These are phyloP conservation scores for Carex cristatella DNA, from an alignment of 176 grass and related monocot species.

Conservation along the genomic window DNA sequence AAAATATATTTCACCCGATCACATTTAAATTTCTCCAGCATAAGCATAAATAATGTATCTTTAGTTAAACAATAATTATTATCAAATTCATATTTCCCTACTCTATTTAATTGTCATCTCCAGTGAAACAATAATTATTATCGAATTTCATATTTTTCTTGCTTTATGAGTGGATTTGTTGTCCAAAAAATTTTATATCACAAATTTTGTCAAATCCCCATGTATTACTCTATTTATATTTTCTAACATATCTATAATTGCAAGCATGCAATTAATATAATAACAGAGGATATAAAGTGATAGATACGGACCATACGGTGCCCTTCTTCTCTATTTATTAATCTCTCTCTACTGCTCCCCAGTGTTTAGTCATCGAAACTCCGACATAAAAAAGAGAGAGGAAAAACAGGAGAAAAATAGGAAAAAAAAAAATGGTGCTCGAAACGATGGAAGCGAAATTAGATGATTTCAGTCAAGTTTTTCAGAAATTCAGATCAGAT, in stretches of 20 bases:
- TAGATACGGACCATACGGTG: not conserved
- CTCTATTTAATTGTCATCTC: too few relatives aligned
- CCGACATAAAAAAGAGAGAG: not conserved
- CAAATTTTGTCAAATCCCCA: too few relatives aligned
- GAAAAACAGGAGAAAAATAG: not conserved
- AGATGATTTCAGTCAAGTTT: slow-evolving; percentile 33
- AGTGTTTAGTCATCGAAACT: not conserved
- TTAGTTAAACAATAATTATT: not conserved
- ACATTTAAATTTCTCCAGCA: not conserved
- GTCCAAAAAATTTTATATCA: too few relatives aligned
- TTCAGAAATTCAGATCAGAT: slow-evolving; percentile 28
- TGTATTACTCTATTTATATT: too few relatives aligned
- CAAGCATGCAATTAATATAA: not conserved
- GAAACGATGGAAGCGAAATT: slow-evolving; percentile 23
- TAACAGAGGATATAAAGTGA: slow-evolving; percentile 3
- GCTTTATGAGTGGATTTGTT: too few relatives aligned
- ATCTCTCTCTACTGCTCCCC: not conserved
- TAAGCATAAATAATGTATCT: not conserved
- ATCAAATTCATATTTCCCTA: not conserved
- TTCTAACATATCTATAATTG: not conserved
- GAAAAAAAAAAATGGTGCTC: slow-evolving; percentile 28
- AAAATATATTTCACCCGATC: not conserved
- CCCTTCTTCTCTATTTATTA: not conserved
- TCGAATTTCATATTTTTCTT: too few relatives aligned
- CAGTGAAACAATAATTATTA: too few relatives aligned